Evolutionary conservation across 1,139 yeast genomes (phyloP), one percentile per base, ranked within the genome.

Genomic region (Suhomyces anneliseae): DNA sequence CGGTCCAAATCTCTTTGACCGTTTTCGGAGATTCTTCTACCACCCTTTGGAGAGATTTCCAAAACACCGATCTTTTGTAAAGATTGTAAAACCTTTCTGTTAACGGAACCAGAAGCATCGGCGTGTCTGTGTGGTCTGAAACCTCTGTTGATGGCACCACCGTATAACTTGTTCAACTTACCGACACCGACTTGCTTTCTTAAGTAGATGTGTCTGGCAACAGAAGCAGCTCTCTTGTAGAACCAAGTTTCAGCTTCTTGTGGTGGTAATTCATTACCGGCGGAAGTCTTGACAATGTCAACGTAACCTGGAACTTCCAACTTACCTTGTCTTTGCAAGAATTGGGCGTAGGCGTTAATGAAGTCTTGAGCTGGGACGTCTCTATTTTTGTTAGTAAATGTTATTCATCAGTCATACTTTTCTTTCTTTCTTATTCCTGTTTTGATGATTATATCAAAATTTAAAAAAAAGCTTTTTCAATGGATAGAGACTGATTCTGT

Each of bases 1-100:
- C 99, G 98, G 83, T 93, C 99, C 83, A 93, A 88, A 83, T 93
- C 99, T 87, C 99, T 92, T 84, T 93, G 98, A 75, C 99, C 99
- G 81, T 90, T 89, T 78, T 90, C 97, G 60, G 98, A 87, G 85
- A 93, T 89, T 82, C 93, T 90, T 87, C 99, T 95, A 78, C 99
- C 99, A 78, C 98, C 98, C 81, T 90, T 90, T 79, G 92, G 89
- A 72, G 96, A 85, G 75, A 87, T 83, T 82, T 93, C 99, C 68
- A 93, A 82, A 65, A 93, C 93, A 77, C 98, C 99, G 63, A 93
- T 87, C 85, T 92, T 90, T 85, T 92, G 97, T 72, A 93, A 89
- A 69, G 98, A 85, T 83, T 93, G 99, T 72, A 95, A 83, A 64
- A 89, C 97, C 81, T 79, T 90, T 87, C 99, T 90, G 97, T 93